These are phyloP conservation scores for Coccomyxa sp. DNA, from an alignment of 139 green algal genomes.

Conservation along the genomic window DNA sequence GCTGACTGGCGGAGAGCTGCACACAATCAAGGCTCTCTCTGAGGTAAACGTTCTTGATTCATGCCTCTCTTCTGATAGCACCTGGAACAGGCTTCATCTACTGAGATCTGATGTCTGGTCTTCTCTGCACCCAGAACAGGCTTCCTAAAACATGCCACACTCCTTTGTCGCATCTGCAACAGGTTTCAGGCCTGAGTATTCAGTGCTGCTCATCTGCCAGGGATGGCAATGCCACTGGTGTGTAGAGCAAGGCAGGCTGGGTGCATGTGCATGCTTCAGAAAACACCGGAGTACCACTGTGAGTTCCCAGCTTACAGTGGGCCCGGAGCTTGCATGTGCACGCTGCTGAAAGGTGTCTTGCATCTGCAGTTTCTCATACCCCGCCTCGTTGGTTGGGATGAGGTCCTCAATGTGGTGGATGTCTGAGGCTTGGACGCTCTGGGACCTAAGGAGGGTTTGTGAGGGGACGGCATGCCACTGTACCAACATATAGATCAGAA, in stretches of 20 bases:
- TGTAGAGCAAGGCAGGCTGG: neutral
- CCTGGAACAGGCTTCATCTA: too few species aligned
- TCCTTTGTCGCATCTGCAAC: neutral
- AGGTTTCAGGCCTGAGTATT: neutral
- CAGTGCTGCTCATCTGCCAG: neutral
- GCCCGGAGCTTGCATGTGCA: neutral
- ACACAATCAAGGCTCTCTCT: neutral
- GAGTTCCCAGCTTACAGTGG: neutral
- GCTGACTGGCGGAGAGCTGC: neutral
- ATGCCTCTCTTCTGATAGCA: neutral
- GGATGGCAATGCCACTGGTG: neutral
- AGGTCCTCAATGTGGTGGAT: neutral
- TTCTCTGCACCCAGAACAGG: neutral
- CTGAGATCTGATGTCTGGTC: too few species aligned
- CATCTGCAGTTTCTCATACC: slow-evolving; percentile 6
- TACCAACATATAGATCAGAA: too few species aligned
- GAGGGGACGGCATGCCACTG: too few species aligned
- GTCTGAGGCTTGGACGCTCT: too few species aligned
- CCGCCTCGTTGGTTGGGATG: neutral
- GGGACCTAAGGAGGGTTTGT: too few species aligned
- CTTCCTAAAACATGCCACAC: neutral
- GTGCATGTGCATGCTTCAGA: neutral
- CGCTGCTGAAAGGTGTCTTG: neutral
- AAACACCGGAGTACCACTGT: neutral
- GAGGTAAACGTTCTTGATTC: neutral